Evolutionary conservation across 164 flowering plant genomes (phyloP), one percentile per base, ranked within the genome.

Genomic region (Vitis rotundifolia): DNA sequence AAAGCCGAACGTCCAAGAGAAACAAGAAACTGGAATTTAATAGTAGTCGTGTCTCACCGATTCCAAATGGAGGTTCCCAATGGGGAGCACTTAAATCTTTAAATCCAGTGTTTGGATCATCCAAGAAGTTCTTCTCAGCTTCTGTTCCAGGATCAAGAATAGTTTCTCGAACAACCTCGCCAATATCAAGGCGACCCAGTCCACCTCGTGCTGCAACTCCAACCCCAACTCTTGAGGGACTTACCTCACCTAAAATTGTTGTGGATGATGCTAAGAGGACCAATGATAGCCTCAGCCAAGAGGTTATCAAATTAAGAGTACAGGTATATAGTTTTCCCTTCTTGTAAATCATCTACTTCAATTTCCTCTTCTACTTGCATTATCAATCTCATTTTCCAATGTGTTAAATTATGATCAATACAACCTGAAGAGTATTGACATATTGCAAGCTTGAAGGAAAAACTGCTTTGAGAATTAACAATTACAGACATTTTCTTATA

Each of bases 181-280:
- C 99, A 29, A 86, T 93, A 75, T 95, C 99, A 63, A 89, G 99
- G 76, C 83, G 99, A 48, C 71, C 91, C 14, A 95, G 99, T 70
- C 98, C 98, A 71, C 97, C 98, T 73, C 99, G 99, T 63, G 89
- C 99, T 31, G 90, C 98, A 29, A 95, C 99, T 50, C 99, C 99
- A 56, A 93, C 97, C 28, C 99, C 98, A 71, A 93, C 96, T 63
- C 79, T 95, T 63, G 89, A 79, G 53, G 98, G 99, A 67, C 90
- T 95, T 37, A 77, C 92, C 47, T 83, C 97, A 49, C 97, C 99
- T 61, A 93, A 83, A 77, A 70, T 91, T 49, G 82, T 83, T 61
- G 78, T 90, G 31, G 90, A 88, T 79, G 94, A 90, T 76, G 79
- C 88, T 51, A 93, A 90, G 76, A 83, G 73, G 75, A 80, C 92